These are phyloP conservation scores for Macaranga tanarius DNA, from an alignment of 441 rosid genomes.

Conservation along the genomic window DNA sequence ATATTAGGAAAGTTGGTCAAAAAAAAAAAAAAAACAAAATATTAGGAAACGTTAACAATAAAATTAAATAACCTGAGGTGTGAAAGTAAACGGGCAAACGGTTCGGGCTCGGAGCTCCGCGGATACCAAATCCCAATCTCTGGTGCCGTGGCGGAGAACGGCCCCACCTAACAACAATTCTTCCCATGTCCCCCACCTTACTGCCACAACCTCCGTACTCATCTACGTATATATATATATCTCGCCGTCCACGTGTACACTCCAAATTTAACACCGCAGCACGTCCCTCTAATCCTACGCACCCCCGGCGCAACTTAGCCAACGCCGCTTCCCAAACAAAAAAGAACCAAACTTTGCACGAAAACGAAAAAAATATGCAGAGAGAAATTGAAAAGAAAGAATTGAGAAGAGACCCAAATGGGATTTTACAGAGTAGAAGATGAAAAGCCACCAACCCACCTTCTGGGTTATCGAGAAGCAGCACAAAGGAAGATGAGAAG, in stretches of 20 bases:
- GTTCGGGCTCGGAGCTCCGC: conserved; percentile 75
- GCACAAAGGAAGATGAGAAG: conserved; percentile 14
- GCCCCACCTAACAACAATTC: conserved; percentile 91
- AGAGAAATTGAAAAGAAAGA: not conserved
- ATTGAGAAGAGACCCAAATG: not conserved
- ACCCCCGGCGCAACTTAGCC: conserved; percentile 30
- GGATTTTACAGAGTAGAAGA: not conserved
- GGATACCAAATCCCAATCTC: conserved; percentile 69
- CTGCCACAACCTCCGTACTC: conserved; percentile 39
- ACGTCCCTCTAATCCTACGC: conserved; percentile 14
- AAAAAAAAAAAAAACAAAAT: too few relatives aligned
- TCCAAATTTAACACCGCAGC: not conserved
- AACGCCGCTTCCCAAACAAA: not conserved
- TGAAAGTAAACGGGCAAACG: conserved; percentile 45
- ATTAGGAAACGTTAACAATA: not conserved
- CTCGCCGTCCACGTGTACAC: conserved; percentile 34
- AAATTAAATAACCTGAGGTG: conserved; percentile 61
- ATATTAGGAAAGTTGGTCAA: not conserved
- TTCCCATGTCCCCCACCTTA: conserved; percentile 88
- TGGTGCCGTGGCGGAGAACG: conserved; percentile 79
- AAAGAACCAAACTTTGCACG: not conserved
- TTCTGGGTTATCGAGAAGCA: not conserved
- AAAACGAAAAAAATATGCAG: not conserved
- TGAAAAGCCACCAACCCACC: not conserved
- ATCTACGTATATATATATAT: conserved; percentile 10